Percentiles rank a stretch among this genome's conserved stretches.
Conservation (phyloP, 768 basidiomycete genomes). For the Psilocybe azurescens region DNA sequence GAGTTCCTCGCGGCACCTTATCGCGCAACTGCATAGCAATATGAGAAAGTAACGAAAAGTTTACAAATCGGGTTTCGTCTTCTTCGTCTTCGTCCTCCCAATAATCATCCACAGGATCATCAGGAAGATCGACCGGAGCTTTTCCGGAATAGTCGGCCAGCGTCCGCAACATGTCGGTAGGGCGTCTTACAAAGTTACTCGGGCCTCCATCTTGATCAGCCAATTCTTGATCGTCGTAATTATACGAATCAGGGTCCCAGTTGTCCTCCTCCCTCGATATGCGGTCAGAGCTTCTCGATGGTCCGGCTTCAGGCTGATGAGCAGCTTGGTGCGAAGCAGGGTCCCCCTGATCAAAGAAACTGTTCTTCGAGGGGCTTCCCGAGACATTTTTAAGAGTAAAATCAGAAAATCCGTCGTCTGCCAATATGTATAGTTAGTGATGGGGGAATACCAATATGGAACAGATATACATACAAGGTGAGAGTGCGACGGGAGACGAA, state of each 20-base stretch:
- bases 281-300: conserved; percentile 7
- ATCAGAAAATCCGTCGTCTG: conserved; percentile 20
- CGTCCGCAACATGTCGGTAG: conserved; percentile 41
- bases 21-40: conserved; percentile 90
- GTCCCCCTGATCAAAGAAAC: conserved; percentile 16
- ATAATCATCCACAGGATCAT: conserved; percentile 50
- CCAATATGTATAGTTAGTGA: not conserved
- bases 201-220: conserved; percentile 14
- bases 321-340: conserved; percentile 2
- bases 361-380: conserved; percentile 17
- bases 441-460: not conserved
- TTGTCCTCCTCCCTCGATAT: conserved; percentile 19
- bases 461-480: conserved; percentile 19
- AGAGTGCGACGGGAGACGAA: conserved; percentile 13
- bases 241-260: conserved; percentile 21
- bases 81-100: conserved; percentile 70
- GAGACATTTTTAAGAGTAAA: conserved; percentile 19
- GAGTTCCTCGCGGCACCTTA: conserved; percentile 84
- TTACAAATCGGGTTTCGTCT: conserved; percentile 73
- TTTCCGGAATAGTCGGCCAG: conserved; percentile 37
- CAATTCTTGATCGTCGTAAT: conserved; percentile 11
- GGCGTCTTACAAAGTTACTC: conserved; percentile 32
- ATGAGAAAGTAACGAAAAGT: conserved; percentile 86
- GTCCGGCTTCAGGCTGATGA: conserved; percentile 13
- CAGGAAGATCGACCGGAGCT: conserved; percentile 28